Conservation (phyloP, 176 grass and related monocot species). For the Pontederia crassipes region DNA sequence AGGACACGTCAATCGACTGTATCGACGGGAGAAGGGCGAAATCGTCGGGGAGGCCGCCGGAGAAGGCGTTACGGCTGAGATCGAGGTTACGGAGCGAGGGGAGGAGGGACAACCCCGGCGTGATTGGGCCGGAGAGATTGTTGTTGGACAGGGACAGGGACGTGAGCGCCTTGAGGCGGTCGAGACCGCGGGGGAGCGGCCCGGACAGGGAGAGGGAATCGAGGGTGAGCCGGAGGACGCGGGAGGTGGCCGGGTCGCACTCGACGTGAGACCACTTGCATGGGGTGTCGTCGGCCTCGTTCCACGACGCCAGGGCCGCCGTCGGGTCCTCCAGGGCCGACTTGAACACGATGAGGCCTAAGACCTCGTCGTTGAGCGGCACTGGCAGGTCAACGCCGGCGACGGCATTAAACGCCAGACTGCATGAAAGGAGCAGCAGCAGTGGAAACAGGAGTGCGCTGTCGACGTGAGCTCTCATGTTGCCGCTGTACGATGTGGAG, state of each 20-base stretch:
- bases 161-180: constrained; percentile 56
- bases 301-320: constrained; percentile 56
- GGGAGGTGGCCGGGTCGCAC: constrained; percentile 74
- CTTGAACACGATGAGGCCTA: constrained; percentile 73
- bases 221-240: constrained; percentile 58
- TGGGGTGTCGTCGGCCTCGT: constrained; percentile 58
- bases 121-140: constrained; percentile 66
- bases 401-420: too few relatives aligned
- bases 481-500: neutral
- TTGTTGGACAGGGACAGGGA: constrained; percentile 57
- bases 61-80: constrained; percentile 71
- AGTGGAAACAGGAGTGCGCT: too few relatives aligned
- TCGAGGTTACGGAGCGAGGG: constrained; percentile 51
- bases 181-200: constrained; percentile 54
- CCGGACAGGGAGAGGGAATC: constrained; percentile 60
- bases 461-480: too few relatives aligned
- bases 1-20: constrained; percentile 55
- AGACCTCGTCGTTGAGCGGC: constrained; percentile 84
- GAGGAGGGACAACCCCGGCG: constrained; percentile 56
- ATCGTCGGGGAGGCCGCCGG: constrained; percentile 64
- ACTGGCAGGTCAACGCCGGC: constrained; percentile 30
- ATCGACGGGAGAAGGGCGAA: constrained; percentile 31
- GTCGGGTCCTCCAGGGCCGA: constrained; percentile 41
- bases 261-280: constrained; percentile 69
- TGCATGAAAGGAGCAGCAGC: too few relatives aligned